These are phyloP conservation scores for Mortierella claussenii DNA, from an alignment of 192 early-diverging fungal species.

Conservation along the genomic window DNA sequence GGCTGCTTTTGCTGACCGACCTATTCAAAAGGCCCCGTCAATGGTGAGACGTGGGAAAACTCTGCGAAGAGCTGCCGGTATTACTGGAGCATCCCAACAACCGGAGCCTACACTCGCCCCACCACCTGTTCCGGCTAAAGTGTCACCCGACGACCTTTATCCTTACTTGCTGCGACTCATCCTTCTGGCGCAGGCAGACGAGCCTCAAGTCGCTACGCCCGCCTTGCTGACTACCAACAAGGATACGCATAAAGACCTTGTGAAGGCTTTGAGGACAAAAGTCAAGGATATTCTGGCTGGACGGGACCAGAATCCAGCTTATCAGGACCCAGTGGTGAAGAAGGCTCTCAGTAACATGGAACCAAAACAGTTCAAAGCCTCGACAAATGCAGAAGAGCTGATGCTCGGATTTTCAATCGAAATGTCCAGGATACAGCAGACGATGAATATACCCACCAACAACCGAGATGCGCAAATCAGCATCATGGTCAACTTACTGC, in stretches of 20 bases:
- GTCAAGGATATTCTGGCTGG: slow-evolving; percentile 61
- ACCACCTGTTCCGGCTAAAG: slow-evolving; percentile 10
- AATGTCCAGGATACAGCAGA: slow-evolving; percentile 49
- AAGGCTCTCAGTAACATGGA: slow-evolving; percentile 46
- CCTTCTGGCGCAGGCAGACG: slow-evolving; percentile 37
- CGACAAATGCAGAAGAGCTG: slow-evolving; percentile 59
- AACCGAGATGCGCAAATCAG: slow-evolving; percentile 57
- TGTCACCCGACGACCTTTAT: slow-evolving; percentile 35
- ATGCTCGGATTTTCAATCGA: slow-evolving; percentile 56
- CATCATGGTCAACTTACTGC: slow-evolving; percentile 58
- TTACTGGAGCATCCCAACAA: slow-evolving; percentile 19
- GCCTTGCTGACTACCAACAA: slow-evolving; percentile 24
- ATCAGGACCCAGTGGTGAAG: slow-evolving; percentile 58
- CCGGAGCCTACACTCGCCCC: not conserved
- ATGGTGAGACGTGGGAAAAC: slow-evolving; percentile 45
- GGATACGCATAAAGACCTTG: slow-evolving; percentile 60
- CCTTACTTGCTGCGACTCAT: slow-evolving; percentile 41
- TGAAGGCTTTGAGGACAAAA: slow-evolving; percentile 50
- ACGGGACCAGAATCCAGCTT: slow-evolving; percentile 55
- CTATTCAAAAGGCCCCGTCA: slow-evolving; percentile 38
- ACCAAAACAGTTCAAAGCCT: slow-evolving; percentile 55
- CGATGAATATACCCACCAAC: slow-evolving; percentile 50
- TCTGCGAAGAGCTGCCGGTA: slow-evolving; percentile 30
- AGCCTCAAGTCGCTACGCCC: slow-evolving; percentile 10
- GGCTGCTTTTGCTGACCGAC: slow-evolving; percentile 28